phyloP scores from a whole-genome alignment of 345 rosid species.

The Brassica nigra region DNA sequence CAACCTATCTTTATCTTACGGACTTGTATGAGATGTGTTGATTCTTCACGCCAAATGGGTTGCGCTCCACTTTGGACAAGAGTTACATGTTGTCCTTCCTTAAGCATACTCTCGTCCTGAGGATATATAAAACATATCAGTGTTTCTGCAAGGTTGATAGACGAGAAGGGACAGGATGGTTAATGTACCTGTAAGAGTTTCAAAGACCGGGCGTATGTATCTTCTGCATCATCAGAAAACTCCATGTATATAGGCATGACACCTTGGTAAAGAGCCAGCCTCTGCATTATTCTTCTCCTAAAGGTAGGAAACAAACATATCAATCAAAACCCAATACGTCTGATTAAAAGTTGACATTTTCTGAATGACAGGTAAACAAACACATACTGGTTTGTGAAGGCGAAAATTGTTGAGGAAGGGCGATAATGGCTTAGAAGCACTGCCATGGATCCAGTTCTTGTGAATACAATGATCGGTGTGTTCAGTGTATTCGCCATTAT shows the following conservation, averaged over 20 bases:
- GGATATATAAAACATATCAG: slow-evolving; percentile 20
- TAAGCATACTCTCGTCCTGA: slow-evolving; percentile 66
- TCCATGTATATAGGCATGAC: slow-evolving; percentile 81
- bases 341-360: neutral
- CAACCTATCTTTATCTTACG: slow-evolving; percentile 69
- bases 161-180: slow-evolving; percentile 1
- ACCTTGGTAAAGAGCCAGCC: slow-evolving; percentile 87
- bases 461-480: slow-evolving; percentile 82
- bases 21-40: slow-evolving; percentile 94
- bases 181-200: slow-evolving; percentile 60
- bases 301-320: slow-evolving; percentile 16
- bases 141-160: neutral
- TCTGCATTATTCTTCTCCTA: slow-evolving; percentile 91
- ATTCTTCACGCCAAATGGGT: slow-evolving; percentile 92
- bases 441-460: slow-evolving; percentile 97
- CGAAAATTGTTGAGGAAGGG: slow-evolving; percentile 82
- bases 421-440: slow-evolving; percentile 79
- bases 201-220: slow-evolving; percentile 79
- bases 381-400: slow-evolving; percentile 94
- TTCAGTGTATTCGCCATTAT: slow-evolving; percentile 88
- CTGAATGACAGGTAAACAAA: neutral
- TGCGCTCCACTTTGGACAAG: slow-evolving; percentile 97
- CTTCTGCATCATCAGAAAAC: slow-evolving; percentile 86
- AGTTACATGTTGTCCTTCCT: slow-evolving; percentile 70
- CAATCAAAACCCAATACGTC: neutral